Conservation (phyloP, 179 eudicot species). For the Dionaea muscipula region DNA sequence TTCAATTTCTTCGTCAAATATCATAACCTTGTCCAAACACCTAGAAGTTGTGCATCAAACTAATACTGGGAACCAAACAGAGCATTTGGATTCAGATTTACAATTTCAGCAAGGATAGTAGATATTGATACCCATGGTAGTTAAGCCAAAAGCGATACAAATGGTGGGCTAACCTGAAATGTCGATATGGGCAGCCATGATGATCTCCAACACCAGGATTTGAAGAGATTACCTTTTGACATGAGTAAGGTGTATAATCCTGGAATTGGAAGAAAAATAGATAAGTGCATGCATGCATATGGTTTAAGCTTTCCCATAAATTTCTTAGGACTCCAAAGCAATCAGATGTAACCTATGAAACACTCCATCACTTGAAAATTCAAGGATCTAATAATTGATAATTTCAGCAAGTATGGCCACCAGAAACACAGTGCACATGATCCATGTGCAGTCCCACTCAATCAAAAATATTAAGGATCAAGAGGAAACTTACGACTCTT, state of each 20-base stretch:
- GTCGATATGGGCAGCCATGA: conserved; percentile 97
- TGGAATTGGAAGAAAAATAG: conserved; percentile 15
- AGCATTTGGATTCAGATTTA: too few species aligned
- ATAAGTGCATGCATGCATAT: not conserved
- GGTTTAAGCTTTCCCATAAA: not conserved
- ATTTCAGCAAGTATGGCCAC: not conserved
- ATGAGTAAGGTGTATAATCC: conserved; percentile 95
- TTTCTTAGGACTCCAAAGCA: not conserved
- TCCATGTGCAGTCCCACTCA: not conserved
- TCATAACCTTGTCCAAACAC: too few species aligned
- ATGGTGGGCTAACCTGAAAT: conserved; percentile 57
- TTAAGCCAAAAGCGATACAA: not conserved
- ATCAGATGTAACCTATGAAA: not conserved
- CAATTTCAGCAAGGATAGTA: too few species aligned
- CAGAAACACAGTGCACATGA: not conserved
- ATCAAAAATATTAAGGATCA: not conserved
- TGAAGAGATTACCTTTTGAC: conserved; percentile 76
- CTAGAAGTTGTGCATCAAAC: too few species aligned
- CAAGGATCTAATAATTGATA: not conserved
- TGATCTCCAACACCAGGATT: conserved; percentile 94
- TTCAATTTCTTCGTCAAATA: too few species aligned
- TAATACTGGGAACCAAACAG: too few species aligned
- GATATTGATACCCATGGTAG: too few species aligned
- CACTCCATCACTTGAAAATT: not conserved
- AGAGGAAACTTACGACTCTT: conserved; percentile 53